phyloP scores from a whole-genome alignment of 495 filamentous ascomycete genomes.

The Poronia punctata region DNA sequence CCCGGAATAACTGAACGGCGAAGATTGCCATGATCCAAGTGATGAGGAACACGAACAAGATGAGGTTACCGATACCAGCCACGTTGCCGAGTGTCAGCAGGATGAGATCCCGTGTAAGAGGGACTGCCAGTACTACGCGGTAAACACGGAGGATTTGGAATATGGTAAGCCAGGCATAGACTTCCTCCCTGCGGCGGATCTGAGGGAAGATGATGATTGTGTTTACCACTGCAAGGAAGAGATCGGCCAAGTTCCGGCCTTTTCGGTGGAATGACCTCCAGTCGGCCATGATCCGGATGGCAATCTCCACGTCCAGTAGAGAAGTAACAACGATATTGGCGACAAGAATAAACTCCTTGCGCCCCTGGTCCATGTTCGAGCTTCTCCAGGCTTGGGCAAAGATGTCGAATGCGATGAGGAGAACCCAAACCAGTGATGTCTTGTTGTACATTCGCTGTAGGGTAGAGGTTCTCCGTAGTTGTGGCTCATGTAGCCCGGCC shows the following conservation, averaged over 20 bases:
- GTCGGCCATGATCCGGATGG: slow-evolving; percentile 67
- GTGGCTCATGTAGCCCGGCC: slow-evolving; percentile 36
- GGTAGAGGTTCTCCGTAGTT: slow-evolving; percentile 41
- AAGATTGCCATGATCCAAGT: slow-evolving; percentile 92
- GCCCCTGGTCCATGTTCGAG: slow-evolving; percentile 56
- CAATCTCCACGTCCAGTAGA: slow-evolving; percentile 74
- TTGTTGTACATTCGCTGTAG: slow-evolving; percentile 66
- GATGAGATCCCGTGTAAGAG: slow-evolving; percentile 79
- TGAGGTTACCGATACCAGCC: slow-evolving; percentile 87
- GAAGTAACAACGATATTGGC: slow-evolving; percentile 75
- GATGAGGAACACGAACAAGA: slow-evolving; percentile 92
- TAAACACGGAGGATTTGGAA: slow-evolving; percentile 94
- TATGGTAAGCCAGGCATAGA: slow-evolving; percentile 83
- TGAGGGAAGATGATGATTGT: slow-evolving; percentile 78
- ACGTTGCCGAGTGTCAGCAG: slow-evolving; percentile 83
- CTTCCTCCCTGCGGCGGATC: slow-evolving; percentile 66
- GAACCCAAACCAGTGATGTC: slow-evolving; percentile 71
- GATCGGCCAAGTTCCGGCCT: slow-evolving; percentile 70
- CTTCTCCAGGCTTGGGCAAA: slow-evolving; percentile 69
- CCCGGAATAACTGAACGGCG: slow-evolving; percentile 86
- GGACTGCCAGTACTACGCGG: slow-evolving; percentile 81
- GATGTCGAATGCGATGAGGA: slow-evolving; percentile 70
- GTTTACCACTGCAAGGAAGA: slow-evolving; percentile 71
- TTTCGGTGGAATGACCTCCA: slow-evolving; percentile 72
- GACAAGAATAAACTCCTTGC: slow-evolving; percentile 44